Base-by-base conservation (phyloP, 192 early-diverging fungal species). In the Backusella tarrabulga region DNA sequence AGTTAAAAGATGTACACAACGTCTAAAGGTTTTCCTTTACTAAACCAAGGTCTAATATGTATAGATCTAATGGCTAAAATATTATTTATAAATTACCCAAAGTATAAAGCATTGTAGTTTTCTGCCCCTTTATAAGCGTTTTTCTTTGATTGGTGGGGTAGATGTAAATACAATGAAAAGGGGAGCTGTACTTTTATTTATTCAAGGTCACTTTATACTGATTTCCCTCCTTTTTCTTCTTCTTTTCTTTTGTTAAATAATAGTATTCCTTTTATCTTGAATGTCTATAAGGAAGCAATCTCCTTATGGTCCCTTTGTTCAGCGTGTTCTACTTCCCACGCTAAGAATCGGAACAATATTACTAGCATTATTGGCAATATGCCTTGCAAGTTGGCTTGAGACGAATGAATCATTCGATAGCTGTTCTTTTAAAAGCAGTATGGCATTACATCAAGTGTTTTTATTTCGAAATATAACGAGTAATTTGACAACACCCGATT, bases 241-340 rank as follows among this genome's bases (percentile, higher is more conserved):
- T 29, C 14, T 29, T 63, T 6, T 29, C 19, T 63, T 63, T 63
- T 63, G 8, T 2, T 56, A 8, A 21, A n/a, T 6, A 21, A 21
- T 56, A 21, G 7, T 21, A 21, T 29, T 29, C 12, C n/a, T 2
- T 26, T 12, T 60, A 29, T 63, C 26, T 29, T 63, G 56, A 56
- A 69, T 69, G 68, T 38, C 68, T 7, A 69, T 69, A 69, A 36
- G 68, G 68, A 69, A 69, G n/a, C 68, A 36, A 38, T 69, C 68
- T 21, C 68, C 68, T 69, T 69, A 69, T 69, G 68, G 68, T 36
- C 68, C 68, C 17, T 69, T 69, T 21, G 19, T 69, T 69, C 34
- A 69, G 35, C 32, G 35, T 38, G 68, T 70, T 23, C 11, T 70
- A 23, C 38, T 70, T 9, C 68, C 68, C n/a, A 23, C 68, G 36